A percentile compares a stretch with the other conserved stretches of the same genome.
These are phyloP conservation scores for Adansonia gregorii DNA, from an alignment of 441 rosid genomes.

Conservation along the genomic window DNA sequence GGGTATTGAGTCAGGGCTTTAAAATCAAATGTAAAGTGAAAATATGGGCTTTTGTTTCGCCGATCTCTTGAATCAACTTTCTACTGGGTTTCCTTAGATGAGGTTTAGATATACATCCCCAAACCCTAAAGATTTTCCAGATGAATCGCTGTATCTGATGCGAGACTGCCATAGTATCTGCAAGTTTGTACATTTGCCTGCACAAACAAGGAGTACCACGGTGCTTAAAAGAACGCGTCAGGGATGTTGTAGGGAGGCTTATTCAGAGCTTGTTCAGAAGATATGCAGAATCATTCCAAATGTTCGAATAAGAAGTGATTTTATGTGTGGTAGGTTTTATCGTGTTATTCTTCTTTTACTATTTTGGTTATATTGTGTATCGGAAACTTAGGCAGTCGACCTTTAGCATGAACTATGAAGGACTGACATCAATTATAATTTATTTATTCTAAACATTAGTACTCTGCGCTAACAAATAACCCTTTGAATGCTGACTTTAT, in stretches of 20 bases:
- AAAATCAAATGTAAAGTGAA: constrained; percentile 81
- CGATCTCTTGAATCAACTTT: constrained; percentile 83
- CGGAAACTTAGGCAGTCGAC: constrained; percentile 5
- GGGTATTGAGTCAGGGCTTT: constrained; percentile 85
- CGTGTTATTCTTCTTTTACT: not conserved
- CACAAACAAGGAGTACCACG: constrained; percentile 79
- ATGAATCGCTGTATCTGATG: constrained; percentile 77
- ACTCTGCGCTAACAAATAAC: not conserved
- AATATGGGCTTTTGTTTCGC: constrained; percentile 80
- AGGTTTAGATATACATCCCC: constrained; percentile 95
- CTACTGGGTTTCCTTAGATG: constrained; percentile 84
- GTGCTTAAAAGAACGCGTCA: constrained; percentile 83
- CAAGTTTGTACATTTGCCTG: constrained; percentile 86
- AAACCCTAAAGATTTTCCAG: constrained; percentile 94
- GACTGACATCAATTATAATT: not conserved
- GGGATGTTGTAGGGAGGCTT: constrained; percentile 89
- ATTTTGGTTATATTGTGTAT: constrained; percentile 1
- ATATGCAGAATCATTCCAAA: constrained; percentile 72
- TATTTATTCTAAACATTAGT: not conserved
- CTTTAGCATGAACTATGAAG: not conserved
- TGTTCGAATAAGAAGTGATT: constrained; percentile 83
- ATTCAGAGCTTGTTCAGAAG: constrained; percentile 86
- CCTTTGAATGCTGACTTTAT: not conserved
- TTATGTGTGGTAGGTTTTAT: constrained; percentile 67
- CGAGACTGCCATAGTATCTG: constrained; percentile 78